Evolutionary conservation across 2,329 filamentous ascomycete genomes (phyloP), one percentile per base, ranked within the genome.

Genomic region (Beauveria scarabaeidicola): DNA sequence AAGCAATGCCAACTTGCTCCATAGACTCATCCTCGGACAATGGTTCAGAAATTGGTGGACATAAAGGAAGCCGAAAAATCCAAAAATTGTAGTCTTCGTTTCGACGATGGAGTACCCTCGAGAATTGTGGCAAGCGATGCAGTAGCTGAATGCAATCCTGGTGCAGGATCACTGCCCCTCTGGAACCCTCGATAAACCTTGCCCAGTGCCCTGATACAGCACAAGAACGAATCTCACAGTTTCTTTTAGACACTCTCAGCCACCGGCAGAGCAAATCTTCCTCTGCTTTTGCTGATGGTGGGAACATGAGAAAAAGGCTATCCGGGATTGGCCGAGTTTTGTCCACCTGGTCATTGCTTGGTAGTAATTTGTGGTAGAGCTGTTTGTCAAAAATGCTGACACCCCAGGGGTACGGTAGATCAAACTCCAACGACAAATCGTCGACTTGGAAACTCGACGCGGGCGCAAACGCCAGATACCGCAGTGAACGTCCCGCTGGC

Each of bases 261-360:
- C 80, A 84, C 19, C 69, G 67, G 29, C 66, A 70, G 2, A 82
- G n/a, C 9, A 77, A 71, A 9, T 69, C 63, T 19, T 71, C 70
- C 41, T 74, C 72, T 11, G 69, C 59, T 8, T 63, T 60, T 29
- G 70, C 69, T 2, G 72, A 69, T 0, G 66, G 64, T 0, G 81
- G 80, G 53, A 83, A 83, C 2, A 77, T 69, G 1, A 85, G 66
- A 61, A 77, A 83, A 83, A 78, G 25, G 63, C 44, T 58, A 21
- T 43, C 27, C 15, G 15, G n/a, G n/a, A 60, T 63, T 21, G 61
- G 56, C 29, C 62, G 51, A 19, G 23, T 58, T 48, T n/a, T 53
- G 21, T 41, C 47, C 32, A 3, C 17, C 10, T 52, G 23, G 41
- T 48, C 38, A 19, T 21, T 44, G n/a, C n/a, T 52, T 9, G 47